A percentile compares a stretch with the other conserved stretches of the same genome.
phyloP scores from a whole-genome alignment of 768 basidiomycete species.

The Pholiota conissans region DNA sequence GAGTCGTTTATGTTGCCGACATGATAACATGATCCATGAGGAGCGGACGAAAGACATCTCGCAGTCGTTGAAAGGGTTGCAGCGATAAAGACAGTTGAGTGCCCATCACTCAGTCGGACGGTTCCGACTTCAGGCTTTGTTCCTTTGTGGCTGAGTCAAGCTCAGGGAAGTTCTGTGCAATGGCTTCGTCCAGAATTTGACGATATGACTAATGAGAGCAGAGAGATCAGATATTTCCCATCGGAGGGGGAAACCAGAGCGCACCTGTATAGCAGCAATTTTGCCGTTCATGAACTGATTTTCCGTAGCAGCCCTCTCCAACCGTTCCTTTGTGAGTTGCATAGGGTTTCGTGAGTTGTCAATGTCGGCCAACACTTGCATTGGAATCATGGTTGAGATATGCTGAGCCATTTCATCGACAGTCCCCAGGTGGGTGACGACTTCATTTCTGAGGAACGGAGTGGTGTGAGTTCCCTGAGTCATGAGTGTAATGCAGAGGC shows the following conservation, averaged over 20 bases:
- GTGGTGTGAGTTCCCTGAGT: constrained; percentile 4
- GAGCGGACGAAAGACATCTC: too few species aligned
- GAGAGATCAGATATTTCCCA: constrained; percentile 7
- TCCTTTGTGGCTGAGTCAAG: constrained; percentile 38
- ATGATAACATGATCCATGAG: too few species aligned
- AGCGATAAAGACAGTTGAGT: too few species aligned
- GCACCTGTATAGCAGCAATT: constrained; percentile 73
- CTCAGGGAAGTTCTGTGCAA: constrained; percentile 73
- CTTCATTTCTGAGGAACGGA: constrained; percentile 59
- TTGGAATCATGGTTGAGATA: constrained; percentile 64
- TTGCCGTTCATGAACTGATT: constrained; percentile 94
- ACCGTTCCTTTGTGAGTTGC: constrained; percentile 75
- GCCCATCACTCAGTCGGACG: constrained; percentile 4
- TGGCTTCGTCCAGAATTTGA: constrained; percentile 63
- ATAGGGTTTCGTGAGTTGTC: constrained; percentile 81
- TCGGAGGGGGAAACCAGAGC: constrained; percentile 17
- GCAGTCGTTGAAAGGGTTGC: too few species aligned
- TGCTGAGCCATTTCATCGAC: constrained; percentile 71
- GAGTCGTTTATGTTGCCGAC: too few species aligned
- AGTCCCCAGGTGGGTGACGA: constrained; percentile 62
- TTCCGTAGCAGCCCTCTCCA: constrained; percentile 84
- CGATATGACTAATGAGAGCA: constrained; percentile 59
- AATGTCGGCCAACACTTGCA: constrained; percentile 76
- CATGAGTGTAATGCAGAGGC: constrained; percentile 18
- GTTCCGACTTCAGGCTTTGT: neutral